These are phyloP conservation scores for Leptomonas pyrrhocoris DNA, from an alignment of 208 protist genomes.

Conservation along the genomic window DNA sequence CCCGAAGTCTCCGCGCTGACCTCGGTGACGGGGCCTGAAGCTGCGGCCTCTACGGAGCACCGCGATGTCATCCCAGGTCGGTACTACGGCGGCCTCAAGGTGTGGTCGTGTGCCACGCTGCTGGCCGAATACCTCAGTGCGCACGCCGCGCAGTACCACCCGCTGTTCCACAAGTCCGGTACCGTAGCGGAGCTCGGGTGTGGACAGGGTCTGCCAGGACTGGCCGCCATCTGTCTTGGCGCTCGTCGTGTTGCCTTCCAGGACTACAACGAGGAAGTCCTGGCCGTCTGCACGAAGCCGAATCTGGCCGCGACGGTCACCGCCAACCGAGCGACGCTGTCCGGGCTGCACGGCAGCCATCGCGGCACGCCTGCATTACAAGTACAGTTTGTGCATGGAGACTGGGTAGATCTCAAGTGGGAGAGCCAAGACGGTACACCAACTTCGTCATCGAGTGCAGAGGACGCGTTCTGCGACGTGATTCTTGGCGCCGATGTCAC, in stretches of 20 bases:
- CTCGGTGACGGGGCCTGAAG: slow-evolving; percentile 3
- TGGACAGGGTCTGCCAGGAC: slow-evolving; percentile 74
- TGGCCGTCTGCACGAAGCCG: slow-evolving; percentile 69
- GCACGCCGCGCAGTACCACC: slow-evolving; percentile 37
- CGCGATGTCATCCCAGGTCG: slow-evolving; percentile 84
- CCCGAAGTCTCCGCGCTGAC: slow-evolving; percentile 48
- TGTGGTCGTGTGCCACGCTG: slow-evolving; percentile 87
- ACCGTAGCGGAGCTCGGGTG: slow-evolving; percentile 82
- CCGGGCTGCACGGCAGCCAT: background rate
- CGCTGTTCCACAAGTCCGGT: slow-evolving; percentile 6
- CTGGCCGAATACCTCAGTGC: slow-evolving; percentile 57
- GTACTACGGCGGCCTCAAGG: slow-evolving; percentile 90
- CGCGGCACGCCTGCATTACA: background rate
- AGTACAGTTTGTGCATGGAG: slow-evolving; percentile 76
- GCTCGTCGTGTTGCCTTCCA: slow-evolving; percentile 67
- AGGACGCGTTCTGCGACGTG: slow-evolving; percentile 36
- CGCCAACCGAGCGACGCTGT: slow-evolving; percentile 14
- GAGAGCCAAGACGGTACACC: background rate
- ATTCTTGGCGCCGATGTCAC: slow-evolving; percentile 87
- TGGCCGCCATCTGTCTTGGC: slow-evolving; percentile 68
- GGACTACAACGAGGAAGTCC: slow-evolving; percentile 90
- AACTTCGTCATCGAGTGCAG: too few relatives aligned
- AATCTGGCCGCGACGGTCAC: slow-evolving; percentile 70
- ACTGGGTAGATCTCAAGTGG: slow-evolving; percentile 71
- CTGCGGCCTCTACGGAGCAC: slow-evolving; percentile 19